A percentile compares a stretch with the other conserved stretches of the same genome.
Conservation (phyloP, 805 yeast species). For the Saccharomycopsis sp. region DNA sequence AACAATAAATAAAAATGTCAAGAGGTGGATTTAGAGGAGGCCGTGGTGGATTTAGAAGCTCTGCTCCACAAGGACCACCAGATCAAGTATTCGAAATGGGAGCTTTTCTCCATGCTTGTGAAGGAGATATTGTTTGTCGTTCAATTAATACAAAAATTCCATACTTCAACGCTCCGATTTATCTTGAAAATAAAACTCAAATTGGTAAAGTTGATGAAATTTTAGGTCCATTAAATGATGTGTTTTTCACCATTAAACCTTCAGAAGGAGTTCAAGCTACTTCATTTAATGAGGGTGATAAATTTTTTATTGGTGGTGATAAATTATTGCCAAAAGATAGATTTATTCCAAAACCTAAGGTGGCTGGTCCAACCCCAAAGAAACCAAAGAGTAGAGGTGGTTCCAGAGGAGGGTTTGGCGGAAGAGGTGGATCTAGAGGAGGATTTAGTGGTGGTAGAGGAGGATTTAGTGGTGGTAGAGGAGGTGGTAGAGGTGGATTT, state of each 20-base stretch:
- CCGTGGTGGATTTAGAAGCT: constrained; percentile 58
- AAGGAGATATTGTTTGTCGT: constrained; percentile 94
- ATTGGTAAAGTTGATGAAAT: constrained; percentile 98
- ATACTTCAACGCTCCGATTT: constrained; percentile 97
- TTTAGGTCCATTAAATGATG: constrained; percentile 94
- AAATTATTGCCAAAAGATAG: constrained; percentile 92
- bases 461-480: constrained; percentile 39
- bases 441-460: constrained; percentile 39
- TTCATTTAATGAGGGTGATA: constrained; percentile 92
- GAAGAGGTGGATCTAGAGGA: constrained; percentile 34
- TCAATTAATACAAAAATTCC: constrained; percentile 82
- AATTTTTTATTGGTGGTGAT: constrained; percentile 91
- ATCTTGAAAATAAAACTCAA: constrained; percentile 89
- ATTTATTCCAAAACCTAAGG: constrained; percentile 94
- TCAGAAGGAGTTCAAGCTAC: constrained; percentile 92
- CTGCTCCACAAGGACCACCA: constrained; percentile 89
- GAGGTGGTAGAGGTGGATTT: constrained; percentile 36
- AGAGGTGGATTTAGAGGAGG: constrained; percentile 42
- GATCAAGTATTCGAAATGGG: constrained; percentile 95
- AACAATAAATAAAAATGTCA: constrained; percentile 1
- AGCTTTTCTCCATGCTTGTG: constrained; percentile 80
- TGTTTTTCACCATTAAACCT: constrained; percentile 94
- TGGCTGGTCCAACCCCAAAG: constrained; percentile 65
- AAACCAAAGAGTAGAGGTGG: constrained; percentile 53
- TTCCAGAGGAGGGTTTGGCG: constrained; percentile 35